Percentiles rank a stretch among this genome's conserved stretches.
Evolutionary conservation across 1,284 basidiomycete species (phyloP).

Genomic region (Ceratobasidium papillatum): DNA sequence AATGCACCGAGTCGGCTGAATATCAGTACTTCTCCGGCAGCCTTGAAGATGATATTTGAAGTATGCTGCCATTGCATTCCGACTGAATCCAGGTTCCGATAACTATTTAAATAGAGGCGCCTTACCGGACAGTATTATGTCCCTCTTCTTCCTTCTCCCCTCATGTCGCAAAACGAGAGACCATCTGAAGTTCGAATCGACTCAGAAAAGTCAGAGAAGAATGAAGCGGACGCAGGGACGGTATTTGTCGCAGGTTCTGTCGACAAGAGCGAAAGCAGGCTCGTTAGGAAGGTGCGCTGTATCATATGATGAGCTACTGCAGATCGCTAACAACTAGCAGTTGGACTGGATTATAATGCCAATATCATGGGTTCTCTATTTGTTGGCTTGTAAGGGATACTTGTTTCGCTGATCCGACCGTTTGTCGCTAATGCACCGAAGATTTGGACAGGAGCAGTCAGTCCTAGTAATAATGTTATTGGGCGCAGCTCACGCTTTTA

Average conservation of each 20-base stretch:
- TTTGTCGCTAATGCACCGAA: not conserved
- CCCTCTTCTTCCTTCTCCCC: constrained; percentile 1
- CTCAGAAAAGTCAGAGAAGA: not conserved
- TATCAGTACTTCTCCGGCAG: not conserved
- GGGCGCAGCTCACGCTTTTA: no score
- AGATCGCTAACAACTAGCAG: constrained; percentile 44
- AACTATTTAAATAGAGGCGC: not conserved
- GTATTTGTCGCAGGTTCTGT: not conserved
- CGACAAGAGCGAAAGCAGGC: not conserved
- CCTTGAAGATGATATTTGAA: not conserved
- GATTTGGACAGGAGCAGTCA: constrained; percentile 36
- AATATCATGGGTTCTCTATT: constrained; percentile 22
- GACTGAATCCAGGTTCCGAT: not conserved
- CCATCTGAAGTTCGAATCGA: constrained; percentile 6
- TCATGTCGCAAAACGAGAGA: not conserved
- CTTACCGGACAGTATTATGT: not conserved
- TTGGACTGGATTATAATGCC: constrained; percentile 31
- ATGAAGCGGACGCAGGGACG: not conserved
- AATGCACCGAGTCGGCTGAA: not conserved
- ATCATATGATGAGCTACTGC: not conserved
- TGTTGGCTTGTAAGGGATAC: constrained; percentile 24
- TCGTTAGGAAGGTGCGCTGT: constrained; percentile 15
- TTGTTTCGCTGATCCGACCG: not conserved
- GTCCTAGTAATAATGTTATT: not conserved
- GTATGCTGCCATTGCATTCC: not conserved